Percentiles rank a stretch among this genome's conserved stretches.
Evolutionary conservation across 2,329 filamentous ascomycete genomes (phyloP).

Genomic region (Leptographium lundbergii): DNA sequence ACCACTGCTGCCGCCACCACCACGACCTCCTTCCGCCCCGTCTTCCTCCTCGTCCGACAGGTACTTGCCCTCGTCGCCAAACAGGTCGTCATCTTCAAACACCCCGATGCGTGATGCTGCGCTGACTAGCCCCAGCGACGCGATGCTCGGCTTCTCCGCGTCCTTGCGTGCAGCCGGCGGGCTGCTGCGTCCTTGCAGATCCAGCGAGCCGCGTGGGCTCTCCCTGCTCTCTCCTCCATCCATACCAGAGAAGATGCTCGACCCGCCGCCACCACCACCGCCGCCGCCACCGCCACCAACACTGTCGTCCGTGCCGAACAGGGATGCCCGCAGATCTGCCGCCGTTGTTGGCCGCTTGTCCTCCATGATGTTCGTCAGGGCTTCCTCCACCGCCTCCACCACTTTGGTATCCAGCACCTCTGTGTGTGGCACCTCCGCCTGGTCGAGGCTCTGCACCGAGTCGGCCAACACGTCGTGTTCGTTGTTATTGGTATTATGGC

Average conservation of each 20-base stretch:
- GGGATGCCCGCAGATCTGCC: conserved; percentile 51
- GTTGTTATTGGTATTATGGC: not conserved
- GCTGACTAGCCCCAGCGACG: conserved; percentile 82
- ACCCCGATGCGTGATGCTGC: conserved; percentile 80
- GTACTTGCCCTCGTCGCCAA: conserved; percentile 76
- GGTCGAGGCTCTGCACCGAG: conserved; percentile 68
- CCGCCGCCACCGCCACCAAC: conserved; percentile 32
- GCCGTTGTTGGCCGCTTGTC: conserved; percentile 53
- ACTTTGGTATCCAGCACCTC: conserved; percentile 56
- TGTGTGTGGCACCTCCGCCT: conserved; percentile 17
- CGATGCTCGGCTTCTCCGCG: conserved; percentile 66
- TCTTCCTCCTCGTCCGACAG: conserved; percentile 75
- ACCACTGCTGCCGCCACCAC: conserved; percentile 26
- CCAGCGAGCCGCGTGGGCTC: conserved; percentile 18
- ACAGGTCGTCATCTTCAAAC: conserved; percentile 86
- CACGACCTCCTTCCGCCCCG: conserved; percentile 54
- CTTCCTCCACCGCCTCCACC: conserved; percentile 85
- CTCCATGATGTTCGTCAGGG: conserved; percentile 84
- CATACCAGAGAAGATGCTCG: conserved; percentile 17
- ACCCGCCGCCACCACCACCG: conserved; percentile 30
- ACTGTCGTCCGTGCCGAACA: conserved; percentile 43
- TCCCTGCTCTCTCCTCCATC: not conserved
- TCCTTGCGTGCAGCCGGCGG: not conserved
- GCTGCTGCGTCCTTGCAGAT: conserved; percentile 18
- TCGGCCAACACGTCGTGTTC: conserved; percentile 58